Base-by-base conservation (phyloP, 2,329 filamentous ascomycete species). In the Diaporthe destruens region DNA sequence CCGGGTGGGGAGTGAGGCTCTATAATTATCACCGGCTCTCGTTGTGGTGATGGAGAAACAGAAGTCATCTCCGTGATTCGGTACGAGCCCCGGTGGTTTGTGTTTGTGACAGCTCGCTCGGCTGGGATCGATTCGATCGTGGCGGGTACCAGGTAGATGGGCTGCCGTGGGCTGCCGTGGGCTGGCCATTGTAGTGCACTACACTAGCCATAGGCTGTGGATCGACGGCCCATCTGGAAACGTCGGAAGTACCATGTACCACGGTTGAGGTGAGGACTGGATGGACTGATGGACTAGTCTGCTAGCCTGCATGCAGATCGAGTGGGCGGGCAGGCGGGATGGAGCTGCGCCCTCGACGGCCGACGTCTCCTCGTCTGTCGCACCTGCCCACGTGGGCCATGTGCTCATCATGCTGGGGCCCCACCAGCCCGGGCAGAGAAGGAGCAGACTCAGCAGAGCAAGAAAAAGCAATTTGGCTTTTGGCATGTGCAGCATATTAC, bases 81-180 rank as follows among this genome's bases (percentile, higher is more conserved):
- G 44, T 25, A 23, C 57, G 57, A 11, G 44, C 23, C 57, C 57
- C 57, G 25, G 57, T 25, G 32, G 32, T 47, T 47, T 47, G 39
- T 36, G 44, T 65, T 51, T 36, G 44, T 65, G 61, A 65, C 61
- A 65, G 61, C 44, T 65, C 44, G 61, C 44, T 65, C 44, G 61
- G 61, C 61, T 34, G 61, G 61, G 44, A 65, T 44, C 61, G 61
- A 51, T 65, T 65, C 61, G 61, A 65, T 16, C 29, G 61, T 18
- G 44, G 25, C 51, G 7, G 42, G 14, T 36, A 11, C 8, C 11
- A 36, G 34, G 29, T 29, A 29, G 29, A 29, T 29, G 2, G 29
- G 29, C 29, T 29, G 29, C 29, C 29, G 29, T 29, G 5, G 29
- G 29, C 29, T 29, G 29, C n/a, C n/a, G n/a, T n/a, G n/a, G n/a